phyloP scores from a whole-genome alignment of 1,284 basidiomycete species.

The Apiotrichum montevideense region DNA sequence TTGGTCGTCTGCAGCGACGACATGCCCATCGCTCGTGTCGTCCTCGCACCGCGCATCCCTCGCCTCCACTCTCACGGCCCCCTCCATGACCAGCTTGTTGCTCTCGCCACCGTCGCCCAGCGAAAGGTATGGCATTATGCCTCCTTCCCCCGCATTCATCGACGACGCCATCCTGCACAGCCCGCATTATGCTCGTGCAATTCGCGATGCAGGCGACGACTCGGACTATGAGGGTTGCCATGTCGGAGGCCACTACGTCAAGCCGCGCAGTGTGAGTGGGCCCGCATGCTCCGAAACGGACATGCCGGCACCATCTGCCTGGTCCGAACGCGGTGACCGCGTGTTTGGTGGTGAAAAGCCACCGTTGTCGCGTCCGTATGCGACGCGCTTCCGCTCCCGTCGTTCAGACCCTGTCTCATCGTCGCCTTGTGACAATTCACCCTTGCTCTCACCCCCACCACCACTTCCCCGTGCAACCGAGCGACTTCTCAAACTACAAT shows the following conservation, averaged over 20 bases:
- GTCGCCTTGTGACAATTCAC: too few species aligned
- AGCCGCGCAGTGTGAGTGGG: too few species aligned
- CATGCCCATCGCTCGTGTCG: conserved; percentile 16
- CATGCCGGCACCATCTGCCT: too few species aligned
- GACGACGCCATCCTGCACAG: background rate
- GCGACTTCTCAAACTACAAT: conserved; percentile 14
- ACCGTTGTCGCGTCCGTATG: background rate
- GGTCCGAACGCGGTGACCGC: too few species aligned
- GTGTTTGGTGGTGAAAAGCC: background rate
- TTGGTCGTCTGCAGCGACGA: conserved; percentile 10
- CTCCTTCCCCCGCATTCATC: background rate
- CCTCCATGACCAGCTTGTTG: conserved; percentile 15
- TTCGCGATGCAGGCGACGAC: background rate
- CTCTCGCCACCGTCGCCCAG: conserved; percentile 14
- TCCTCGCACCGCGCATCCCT: conserved; percentile 17
- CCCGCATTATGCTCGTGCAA: background rate
- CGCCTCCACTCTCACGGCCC: conserved; percentile 18
- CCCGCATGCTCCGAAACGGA: too few species aligned
- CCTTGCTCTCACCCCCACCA: background rate
- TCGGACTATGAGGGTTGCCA: background rate
- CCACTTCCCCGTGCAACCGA: conserved; percentile 12
- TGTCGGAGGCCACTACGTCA: too few species aligned
- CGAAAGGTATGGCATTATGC: conserved; percentile 3
- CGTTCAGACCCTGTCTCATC: background rate
- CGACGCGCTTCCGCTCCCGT: background rate